Conservation (phyloP, 108 stramenopile genomes). For the Nitzschia sp. region DNA sequence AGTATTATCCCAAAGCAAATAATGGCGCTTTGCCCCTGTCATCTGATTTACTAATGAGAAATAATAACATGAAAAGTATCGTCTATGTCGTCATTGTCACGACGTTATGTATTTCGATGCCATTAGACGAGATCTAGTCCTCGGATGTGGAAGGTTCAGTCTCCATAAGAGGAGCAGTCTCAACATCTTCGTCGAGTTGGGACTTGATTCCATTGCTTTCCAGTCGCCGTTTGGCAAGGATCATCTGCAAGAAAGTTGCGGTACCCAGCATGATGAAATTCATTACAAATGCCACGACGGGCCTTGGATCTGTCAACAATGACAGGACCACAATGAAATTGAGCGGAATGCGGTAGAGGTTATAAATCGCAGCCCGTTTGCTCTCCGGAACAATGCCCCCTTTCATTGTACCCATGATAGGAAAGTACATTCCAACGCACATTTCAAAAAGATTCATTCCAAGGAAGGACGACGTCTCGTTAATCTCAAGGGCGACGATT, state of each 20-base stretch:
- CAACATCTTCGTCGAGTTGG: neutral
- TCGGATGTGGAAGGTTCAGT: too few species aligned
- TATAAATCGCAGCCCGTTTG: slow-evolving; percentile 94
- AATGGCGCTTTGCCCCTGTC: neutral
- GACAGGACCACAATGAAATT: slow-evolving; percentile 94
- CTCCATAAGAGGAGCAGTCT: too few species aligned
- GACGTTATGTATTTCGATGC: too few species aligned
- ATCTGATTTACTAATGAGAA: neutral
- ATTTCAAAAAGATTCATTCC: slow-evolving; percentile 94
- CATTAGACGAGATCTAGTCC: too few species aligned
- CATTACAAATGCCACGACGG: slow-evolving; percentile 57
- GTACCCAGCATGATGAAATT: slow-evolving; percentile 66
- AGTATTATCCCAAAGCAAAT: too few species aligned
- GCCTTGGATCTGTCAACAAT: slow-evolving; percentile 81
- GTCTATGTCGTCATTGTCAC: too few species aligned
- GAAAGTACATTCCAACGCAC: slow-evolving; percentile 97
- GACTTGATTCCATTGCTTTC: neutral
- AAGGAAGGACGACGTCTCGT: slow-evolving; percentile 66
- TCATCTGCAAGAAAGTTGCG: slow-evolving; percentile 63
- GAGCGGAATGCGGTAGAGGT: slow-evolving; percentile 90
- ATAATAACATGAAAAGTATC: too few species aligned
- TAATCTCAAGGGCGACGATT: slow-evolving; percentile 55
- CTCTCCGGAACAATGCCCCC: slow-evolving; percentile 92
- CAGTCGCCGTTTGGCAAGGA: slow-evolving; percentile 49
- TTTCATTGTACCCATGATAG: slow-evolving; percentile 94